These are phyloP conservation scores for Kwoniella europaea DNA, from an alignment of 768 basidiomycete genomes.

Conservation along the genomic window DNA sequence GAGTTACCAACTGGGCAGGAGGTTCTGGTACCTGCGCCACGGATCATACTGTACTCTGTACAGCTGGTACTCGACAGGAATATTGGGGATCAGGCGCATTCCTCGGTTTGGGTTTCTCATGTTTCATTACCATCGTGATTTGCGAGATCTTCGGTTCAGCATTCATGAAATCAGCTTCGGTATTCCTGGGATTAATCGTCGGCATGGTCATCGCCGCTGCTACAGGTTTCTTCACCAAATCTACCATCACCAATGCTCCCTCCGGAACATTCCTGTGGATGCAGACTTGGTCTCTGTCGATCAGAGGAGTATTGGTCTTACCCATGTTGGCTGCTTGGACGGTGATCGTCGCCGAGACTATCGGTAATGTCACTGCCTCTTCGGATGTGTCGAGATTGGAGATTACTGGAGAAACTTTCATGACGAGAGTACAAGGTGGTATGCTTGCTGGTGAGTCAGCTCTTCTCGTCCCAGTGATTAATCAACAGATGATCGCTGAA, in stretches of 20 bases:
- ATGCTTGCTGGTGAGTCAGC: constrained; percentile 22
- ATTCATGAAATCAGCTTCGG: constrained; percentile 38
- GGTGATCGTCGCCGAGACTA: constrained; percentile 36
- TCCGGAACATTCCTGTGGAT: constrained; percentile 33
- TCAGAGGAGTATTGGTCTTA: constrained; percentile 32
- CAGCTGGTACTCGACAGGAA: constrained; percentile 9
- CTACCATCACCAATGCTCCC: constrained; percentile 29
- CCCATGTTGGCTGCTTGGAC: constrained; percentile 42
- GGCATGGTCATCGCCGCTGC: constrained; percentile 37
- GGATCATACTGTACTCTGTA: constrained; percentile 33
- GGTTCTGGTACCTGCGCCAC: constrained; percentile 32
- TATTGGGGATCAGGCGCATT: constrained; percentile 33
- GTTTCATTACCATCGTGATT: constrained; percentile 34
- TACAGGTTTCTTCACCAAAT: constrained; percentile 35
- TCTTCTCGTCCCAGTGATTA: background rate
- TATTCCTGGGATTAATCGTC: constrained; percentile 38
- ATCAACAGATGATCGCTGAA: too few species aligned
- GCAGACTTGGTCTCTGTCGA: constrained; percentile 24
- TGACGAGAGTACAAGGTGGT: constrained; percentile 33
- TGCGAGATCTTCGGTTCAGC: constrained; percentile 39
- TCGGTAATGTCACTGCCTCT: constrained; percentile 36
- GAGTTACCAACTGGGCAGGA: constrained; percentile 42
- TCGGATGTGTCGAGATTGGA: constrained; percentile 31
- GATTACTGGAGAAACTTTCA: constrained; percentile 31
- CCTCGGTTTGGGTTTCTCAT: constrained; percentile 38